These are phyloP conservation scores for Solanum rostratum DNA, from an alignment of 257 asterid genomes.

Conservation along the genomic window DNA sequence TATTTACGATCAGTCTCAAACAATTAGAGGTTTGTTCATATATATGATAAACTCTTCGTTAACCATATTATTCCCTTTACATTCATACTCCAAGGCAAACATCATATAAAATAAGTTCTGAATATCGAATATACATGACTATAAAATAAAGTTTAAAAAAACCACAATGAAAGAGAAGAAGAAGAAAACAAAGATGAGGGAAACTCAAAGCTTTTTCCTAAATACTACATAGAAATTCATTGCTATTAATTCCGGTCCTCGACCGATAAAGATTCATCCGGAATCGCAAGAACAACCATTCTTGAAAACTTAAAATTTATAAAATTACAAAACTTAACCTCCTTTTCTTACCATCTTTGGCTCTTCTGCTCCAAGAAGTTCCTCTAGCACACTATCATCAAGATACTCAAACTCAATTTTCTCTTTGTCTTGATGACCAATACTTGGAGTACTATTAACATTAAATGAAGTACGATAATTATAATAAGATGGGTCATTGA, in stretches of 20 bases:
- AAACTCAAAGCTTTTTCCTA: background rate
- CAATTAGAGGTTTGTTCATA: background rate
- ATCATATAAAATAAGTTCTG: background rate
- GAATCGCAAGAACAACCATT: background rate
- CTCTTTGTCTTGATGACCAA: background rate
- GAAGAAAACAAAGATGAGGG: background rate
- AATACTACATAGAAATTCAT: background rate
- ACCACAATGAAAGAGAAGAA: background rate
- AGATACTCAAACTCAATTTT: conserved; percentile 1
- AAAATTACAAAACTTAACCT: background rate
- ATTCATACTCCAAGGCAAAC: background rate
- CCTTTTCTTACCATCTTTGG: background rate
- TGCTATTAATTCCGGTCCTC: background rate
- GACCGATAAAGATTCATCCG: background rate
- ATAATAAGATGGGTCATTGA: background rate
- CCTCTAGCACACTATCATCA: background rate
- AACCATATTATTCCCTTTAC: background rate
- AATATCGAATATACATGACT: background rate
- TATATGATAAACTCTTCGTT: background rate
- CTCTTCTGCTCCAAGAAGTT: conserved; percentile 2
- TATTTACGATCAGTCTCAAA: background rate
- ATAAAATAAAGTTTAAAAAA: background rate
- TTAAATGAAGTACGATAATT: background rate
- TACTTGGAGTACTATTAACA: background rate
- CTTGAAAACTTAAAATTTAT: background rate